These are phyloP conservation scores for Mallotus japonicus DNA, from an alignment of 441 rosid species.

Conservation along the genomic window DNA sequence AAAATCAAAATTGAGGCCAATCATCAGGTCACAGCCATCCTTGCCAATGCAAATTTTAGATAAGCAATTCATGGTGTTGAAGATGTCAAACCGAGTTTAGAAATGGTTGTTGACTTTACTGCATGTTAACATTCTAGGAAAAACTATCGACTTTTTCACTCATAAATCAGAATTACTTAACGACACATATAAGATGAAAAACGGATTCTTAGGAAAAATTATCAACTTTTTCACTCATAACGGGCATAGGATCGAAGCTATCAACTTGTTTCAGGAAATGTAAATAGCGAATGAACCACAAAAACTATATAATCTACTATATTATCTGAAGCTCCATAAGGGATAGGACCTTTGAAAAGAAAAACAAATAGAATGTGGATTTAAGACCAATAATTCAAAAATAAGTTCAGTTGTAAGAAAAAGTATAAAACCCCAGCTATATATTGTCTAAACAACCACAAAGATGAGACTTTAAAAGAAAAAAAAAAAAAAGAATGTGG, in stretches of 20 bases:
- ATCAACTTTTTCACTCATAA: no score
- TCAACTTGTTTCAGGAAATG: conserved; percentile 55
- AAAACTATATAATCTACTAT: no score
- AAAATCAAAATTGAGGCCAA: not conserved
- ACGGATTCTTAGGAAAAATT: no score
- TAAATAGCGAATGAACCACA: no score
- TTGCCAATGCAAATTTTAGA: not conserved
- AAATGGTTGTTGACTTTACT: not conserved
- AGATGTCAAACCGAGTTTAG: not conserved
- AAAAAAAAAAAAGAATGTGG: not conserved
- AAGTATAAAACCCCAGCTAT: not conserved
- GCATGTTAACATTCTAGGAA: not conserved
- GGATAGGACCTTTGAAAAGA: no score
- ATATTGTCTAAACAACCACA: not conserved
- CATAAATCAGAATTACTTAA: no score
- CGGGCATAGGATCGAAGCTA: conserved; percentile 47
- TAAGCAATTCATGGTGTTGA: not conserved
- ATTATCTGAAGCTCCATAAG: no score
- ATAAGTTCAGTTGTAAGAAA: no score
- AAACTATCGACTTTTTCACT: not conserved
- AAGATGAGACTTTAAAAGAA: not conserved
- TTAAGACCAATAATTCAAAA: no score
- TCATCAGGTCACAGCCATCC: not conserved
- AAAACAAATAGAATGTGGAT: no score
- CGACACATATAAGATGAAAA: no score